A percentile compares a stretch with the other conserved stretches of the same genome.
Evolutionary conservation across 2,329 filamentous ascomycete species (phyloP).

Genomic region (Penicillium verrucosum): DNA sequence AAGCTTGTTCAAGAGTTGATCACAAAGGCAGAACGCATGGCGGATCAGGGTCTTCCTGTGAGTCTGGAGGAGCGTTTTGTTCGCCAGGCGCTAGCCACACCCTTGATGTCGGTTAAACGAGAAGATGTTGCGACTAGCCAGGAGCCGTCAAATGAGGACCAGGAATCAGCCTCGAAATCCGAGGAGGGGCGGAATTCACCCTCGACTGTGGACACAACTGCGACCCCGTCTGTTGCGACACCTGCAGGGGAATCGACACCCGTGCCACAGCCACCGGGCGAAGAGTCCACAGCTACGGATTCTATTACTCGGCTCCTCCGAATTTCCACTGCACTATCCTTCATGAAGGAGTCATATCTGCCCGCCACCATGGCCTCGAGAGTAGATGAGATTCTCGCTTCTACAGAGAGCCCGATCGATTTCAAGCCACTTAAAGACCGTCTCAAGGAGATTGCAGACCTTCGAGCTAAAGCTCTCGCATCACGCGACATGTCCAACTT

Average conservation of each 20-base stretch:
- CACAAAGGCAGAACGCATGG: conserved; percentile 68
- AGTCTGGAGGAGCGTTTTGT: conserved; percentile 88
- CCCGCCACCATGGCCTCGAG: conserved; percentile 36
- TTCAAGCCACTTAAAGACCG: conserved; percentile 71
- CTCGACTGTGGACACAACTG: conserved; percentile 32
- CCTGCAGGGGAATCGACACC: conserved; percentile 41
- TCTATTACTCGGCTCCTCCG: conserved; percentile 45
- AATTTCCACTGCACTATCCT: conserved; percentile 49
- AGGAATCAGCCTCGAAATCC: conserved; percentile 18
- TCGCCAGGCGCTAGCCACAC: conserved; percentile 69
- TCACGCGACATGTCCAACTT: conserved; percentile 57
- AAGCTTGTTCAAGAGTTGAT: conserved; percentile 67
- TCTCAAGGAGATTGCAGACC: conserved; percentile 60
- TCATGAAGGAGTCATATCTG: conserved; percentile 51
- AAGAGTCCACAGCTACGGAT: conserved; percentile 31
- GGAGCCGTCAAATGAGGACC: conserved; percentile 27
- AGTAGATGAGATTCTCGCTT: conserved; percentile 40
- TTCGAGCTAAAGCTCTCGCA: conserved; percentile 69
- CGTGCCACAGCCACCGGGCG: conserved; percentile 34
- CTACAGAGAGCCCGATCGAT: conserved; percentile 51
- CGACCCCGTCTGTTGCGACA: conserved; percentile 37
- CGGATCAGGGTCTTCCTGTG: conserved; percentile 62
- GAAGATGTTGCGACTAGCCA: conserved; percentile 44
- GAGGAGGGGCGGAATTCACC: conserved; percentile 32
- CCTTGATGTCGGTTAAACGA: conserved; percentile 66